Percentiles rank a stretch among this genome's conserved stretches.
Evolutionary conservation across 352 stramenopile species (phyloP).

Genomic region (Blastocystis hominis): DNA sequence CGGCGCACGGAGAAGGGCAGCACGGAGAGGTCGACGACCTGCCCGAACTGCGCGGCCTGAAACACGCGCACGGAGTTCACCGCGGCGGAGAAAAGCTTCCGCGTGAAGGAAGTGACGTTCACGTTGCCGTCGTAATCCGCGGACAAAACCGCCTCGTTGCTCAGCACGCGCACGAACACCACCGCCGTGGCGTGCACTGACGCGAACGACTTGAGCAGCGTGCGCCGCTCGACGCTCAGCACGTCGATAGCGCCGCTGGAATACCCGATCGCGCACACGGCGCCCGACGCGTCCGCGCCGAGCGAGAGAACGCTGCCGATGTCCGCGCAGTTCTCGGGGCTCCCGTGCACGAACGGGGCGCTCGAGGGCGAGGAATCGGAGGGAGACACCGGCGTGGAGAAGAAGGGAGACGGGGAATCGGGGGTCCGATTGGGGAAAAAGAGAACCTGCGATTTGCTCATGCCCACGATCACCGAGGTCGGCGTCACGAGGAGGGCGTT

Average conservation of each 20-base stretch:
- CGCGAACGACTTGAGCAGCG: background rate
- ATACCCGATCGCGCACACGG: background rate
- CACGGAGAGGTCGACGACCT: background rate
- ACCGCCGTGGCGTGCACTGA: background rate
- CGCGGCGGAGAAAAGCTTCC: background rate
- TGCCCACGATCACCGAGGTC: background rate
- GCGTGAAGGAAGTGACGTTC: background rate
- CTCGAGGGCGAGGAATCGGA: background rate
- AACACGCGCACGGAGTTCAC: background rate
- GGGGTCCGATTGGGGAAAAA: background rate
- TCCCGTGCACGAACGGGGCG: background rate
- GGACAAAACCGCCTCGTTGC: background rate
- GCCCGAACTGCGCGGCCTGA: background rate
- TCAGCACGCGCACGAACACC: constrained; percentile 15
- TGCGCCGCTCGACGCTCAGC: background rate
- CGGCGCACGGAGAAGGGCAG: background rate
- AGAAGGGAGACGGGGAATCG: background rate
- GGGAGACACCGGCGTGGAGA: background rate
- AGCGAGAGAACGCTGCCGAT: constrained; percentile 13
- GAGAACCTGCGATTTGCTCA: constrained; percentile 22
- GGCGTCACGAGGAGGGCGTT: background rate
- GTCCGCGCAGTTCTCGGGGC: background rate
- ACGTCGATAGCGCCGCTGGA: background rate
- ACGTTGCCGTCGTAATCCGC: constrained; percentile 17
- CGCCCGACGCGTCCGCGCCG: background rate